Base-by-base conservation (phyloP, 176 grass and related monocot species). In the Phyllostachys edulis region DNA sequence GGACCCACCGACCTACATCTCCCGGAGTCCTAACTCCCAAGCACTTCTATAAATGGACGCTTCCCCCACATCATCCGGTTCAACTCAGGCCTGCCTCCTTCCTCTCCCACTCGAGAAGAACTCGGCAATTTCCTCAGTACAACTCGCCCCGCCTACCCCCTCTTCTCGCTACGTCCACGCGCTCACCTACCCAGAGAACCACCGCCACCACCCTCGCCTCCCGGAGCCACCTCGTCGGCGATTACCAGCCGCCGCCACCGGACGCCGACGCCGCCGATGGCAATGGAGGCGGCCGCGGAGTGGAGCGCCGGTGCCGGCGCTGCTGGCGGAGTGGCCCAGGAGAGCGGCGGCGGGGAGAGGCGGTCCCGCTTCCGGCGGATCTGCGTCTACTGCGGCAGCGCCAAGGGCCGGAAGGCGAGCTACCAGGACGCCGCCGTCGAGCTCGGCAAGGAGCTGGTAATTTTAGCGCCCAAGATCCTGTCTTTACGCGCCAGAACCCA, bases 341-440 rank as follows among this genome's bases (percentile, higher is more conserved):
- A 34, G 71, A 82, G 26, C 23, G 49, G 84, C 21, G 80, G 69
- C 52, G 86, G 73, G 39, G 82, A 95, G 84, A 88, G 60, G 85
- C 79, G 18, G 27, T 91, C 96, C 66, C 85, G 92, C 77, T 97
- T 97, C 83, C 61, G 50, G 38, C 89, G 92, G 83, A 97, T 97
- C 74, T 97, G 94, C 80, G 94, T 97, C 15, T 97, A 92, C 83
- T 97, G 94, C 75, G 94, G 94, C 57, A 97, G 89, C 86, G 82
- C 90, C 21, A 89, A 87, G 70, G 94, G 94, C 55, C 84, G 87
- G 15, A 97, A 97, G 80, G 52, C 82, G 2, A 94, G 87, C 78
- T 97, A 97, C 85, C 91, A 94, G 84, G 85, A 90, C 52, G 94
- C 94, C 69, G 94, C 94, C 61, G 83, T 97, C 63, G 89, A 97